Evolutionary conservation across 2,329 filamentous ascomycete genomes (phyloP), one percentile per base, ranked within the genome.

Genomic region (Scytalidium sp.): DNA sequence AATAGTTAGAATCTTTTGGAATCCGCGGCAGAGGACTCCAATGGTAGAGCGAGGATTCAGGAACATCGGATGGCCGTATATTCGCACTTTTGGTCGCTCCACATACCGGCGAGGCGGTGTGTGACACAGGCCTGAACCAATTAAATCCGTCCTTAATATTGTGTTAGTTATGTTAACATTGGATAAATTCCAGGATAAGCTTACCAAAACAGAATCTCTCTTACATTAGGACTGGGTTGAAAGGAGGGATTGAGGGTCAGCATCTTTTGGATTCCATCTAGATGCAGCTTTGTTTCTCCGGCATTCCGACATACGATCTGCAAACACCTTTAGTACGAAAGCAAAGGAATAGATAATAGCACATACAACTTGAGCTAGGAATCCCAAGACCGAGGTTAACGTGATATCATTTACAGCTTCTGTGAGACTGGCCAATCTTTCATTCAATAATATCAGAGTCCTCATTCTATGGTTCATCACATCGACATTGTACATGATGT

Each of bases 121-220:
- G 4, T 47, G 45, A 19, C 45, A 47, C 19, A 47, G 20, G 36
- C 19, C 45, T 3, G 45, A 36, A 27, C 32, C 45, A 10, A 40
- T 47, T 8, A 47, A 40, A 41, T 47, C 45, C 10, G 45, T 47
- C 45, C 45, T 47, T 6, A 10, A 17, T 19, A 25, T 13, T 40
- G 22, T 3, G 25, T 47, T 3, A 41, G 45, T 41, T 17, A 41
- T n/a, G 23, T 3, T 8, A 10, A 13, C 9, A 19, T 17, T 13
- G 21, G n/a, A 29, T 3, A 15, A 45, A 13, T 19, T 32, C 2
- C 3, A 21, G 17, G 15, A 21, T 40, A 25, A 25, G 17, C n/a
- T 25, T 47, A 47, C 45, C 45, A 47, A 32, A 47, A 47, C 19
- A 47, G 27, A 36, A 47, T 21, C 25, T 47, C 45, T 41, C 45